phyloP scores from a whole-genome alignment of 2,329 filamentous ascomycete species.

The Pseudogymnoascus sp. region DNA sequence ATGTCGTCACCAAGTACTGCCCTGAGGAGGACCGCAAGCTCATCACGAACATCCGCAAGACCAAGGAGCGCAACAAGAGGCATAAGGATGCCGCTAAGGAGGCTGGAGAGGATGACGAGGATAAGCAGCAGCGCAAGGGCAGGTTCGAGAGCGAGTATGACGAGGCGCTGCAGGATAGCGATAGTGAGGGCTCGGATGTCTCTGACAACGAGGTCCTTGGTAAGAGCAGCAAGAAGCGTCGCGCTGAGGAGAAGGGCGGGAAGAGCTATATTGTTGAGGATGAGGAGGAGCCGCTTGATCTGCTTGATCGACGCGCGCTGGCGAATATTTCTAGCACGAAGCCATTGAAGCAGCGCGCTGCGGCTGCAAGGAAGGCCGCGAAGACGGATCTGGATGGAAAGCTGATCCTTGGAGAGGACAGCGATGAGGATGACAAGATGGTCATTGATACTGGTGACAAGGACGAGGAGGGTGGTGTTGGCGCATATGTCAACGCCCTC shows the following conservation, averaged over 20 bases:
- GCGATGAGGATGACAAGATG: constrained; percentile 49
- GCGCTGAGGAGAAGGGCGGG: constrained; percentile 43
- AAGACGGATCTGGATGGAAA: constrained; percentile 72
- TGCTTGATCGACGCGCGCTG: constrained; percentile 80
- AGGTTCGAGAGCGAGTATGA: constrained; percentile 91
- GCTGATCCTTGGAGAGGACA: constrained; percentile 59
- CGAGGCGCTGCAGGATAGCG: constrained; percentile 69
- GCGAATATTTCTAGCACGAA: constrained; percentile 91
- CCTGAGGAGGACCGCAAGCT: constrained; percentile 84
- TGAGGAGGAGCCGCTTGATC: constrained; percentile 87
- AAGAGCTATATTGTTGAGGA: constrained; percentile 88
- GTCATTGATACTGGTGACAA: constrained; percentile 49
- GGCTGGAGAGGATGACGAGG: constrained; percentile 47
- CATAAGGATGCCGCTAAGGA: constrained; percentile 66
- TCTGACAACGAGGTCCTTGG: constrained; percentile 51
- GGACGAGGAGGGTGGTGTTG: constrained; percentile 46
- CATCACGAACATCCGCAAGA: constrained; percentile 90
- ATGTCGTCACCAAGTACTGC: constrained; percentile 68
- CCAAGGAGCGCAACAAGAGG: constrained; percentile 80
- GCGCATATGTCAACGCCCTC: constrained; percentile 62
- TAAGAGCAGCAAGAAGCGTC: constrained; percentile 35
- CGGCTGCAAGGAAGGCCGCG: constrained; percentile 44
- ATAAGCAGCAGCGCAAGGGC: constrained; percentile 43
- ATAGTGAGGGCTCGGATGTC: constrained; percentile 53
- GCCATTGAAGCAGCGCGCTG: constrained; percentile 56